Evolutionary conservation across 345 rosid species (phyloP).

Genomic region (Toxicodendron radicans): DNA sequence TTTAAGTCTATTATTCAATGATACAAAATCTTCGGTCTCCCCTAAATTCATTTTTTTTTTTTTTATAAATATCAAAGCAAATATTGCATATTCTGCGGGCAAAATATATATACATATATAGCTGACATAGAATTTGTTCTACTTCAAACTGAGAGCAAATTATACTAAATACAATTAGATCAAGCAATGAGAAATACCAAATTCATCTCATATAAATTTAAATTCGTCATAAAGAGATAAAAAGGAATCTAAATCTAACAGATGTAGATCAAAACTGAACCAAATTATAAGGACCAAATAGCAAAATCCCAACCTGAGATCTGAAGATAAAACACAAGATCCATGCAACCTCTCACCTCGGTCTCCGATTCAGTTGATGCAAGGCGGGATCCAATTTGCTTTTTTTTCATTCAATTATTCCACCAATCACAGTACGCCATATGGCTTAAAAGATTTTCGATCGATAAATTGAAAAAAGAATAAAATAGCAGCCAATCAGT

Average conservation of each 20-base stretch:
- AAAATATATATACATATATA: background rate
- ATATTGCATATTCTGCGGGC: background rate
- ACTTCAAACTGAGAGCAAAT: too few relatives aligned
- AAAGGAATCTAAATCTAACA: background rate
- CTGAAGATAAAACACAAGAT: slow-evolving; percentile 30
- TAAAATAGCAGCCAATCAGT: slow-evolving; percentile 41
- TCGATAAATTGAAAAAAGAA: background rate
- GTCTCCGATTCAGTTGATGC: slow-evolving; percentile 98
- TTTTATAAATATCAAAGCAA: background rate
- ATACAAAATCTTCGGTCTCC: too few relatives aligned
- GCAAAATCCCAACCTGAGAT: slow-evolving; percentile 38
- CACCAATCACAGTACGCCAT: slow-evolving; percentile 26
- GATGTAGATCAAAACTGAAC: slow-evolving; percentile 12
- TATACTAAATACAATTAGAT: background rate
- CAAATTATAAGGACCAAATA: background rate
- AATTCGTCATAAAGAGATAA: background rate
- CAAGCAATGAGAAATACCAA: background rate
- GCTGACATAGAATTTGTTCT: background rate
- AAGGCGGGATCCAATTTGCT: slow-evolving; percentile 81
- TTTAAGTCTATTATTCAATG: too few relatives aligned
- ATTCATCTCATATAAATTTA: background rate
- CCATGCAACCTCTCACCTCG: slow-evolving; percentile 53
- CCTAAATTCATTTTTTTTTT: too few relatives aligned
- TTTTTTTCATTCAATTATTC: slow-evolving; percentile 13
- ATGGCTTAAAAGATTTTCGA: slow-evolving; percentile 6